Conservation (phyloP, 805 yeast genomes). For the Candida xyloterini region DNA sequence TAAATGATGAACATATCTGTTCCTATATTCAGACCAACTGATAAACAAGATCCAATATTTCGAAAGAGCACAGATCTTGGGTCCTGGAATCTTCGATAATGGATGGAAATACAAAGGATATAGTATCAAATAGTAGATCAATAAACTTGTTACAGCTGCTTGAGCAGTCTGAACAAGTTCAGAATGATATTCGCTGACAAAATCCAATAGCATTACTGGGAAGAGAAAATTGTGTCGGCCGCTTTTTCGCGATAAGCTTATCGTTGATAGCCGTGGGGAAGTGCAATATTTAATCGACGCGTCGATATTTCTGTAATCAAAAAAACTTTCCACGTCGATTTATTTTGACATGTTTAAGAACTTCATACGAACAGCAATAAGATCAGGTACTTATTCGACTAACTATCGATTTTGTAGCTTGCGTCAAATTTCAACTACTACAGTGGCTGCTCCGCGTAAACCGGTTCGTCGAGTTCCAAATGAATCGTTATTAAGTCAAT, state of each 20-base stretch:
- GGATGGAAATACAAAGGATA: slow-evolving; percentile 51
- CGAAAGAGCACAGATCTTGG: slow-evolving; percentile 47
- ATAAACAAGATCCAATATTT: slow-evolving; percentile 39
- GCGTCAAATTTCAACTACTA: neutral
- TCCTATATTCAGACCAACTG: slow-evolving; percentile 48
- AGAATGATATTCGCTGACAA: slow-evolving; percentile 2
- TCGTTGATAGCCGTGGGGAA: neutral
- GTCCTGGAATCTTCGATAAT: slow-evolving; percentile 55
- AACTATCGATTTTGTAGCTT: too few species aligned
- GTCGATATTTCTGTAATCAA: neutral
- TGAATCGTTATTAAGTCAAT: slow-evolving; percentile 19
- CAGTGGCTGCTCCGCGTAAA: slow-evolving; percentile 8
- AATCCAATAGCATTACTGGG: slow-evolving; percentile 11
- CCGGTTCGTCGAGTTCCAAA: slow-evolving; percentile 14
- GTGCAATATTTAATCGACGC: neutral
- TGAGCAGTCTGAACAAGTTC: slow-evolving; percentile 9
- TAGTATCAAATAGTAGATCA: slow-evolving; percentile 25
- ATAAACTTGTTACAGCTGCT: slow-evolving; percentile 7
- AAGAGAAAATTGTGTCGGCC: neutral
- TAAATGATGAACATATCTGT: slow-evolving; percentile 43
- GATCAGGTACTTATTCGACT: too few species aligned
- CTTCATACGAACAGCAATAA: neutral
- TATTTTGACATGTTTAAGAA: neutral
- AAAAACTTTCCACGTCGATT: slow-evolving; percentile 1
- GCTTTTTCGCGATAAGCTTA: slow-evolving; percentile 1